Evolutionary conservation across 2,329 filamentous ascomycete species (phyloP).

Genomic region (Pseudogymnoascus destructans): DNA sequence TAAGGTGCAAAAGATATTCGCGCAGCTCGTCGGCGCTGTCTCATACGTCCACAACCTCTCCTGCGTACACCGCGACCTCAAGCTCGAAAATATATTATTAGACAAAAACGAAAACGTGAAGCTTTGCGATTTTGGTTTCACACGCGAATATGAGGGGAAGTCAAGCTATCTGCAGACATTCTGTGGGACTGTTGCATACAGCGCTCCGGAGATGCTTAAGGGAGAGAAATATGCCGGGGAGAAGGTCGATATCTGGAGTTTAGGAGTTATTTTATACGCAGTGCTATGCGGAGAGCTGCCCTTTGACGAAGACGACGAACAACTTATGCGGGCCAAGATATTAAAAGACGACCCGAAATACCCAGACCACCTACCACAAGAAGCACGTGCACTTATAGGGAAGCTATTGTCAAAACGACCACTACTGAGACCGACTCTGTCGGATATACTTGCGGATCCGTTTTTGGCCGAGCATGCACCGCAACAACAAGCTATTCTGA

Average conservation of each 20-base stretch:
- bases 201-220: constrained; percentile 94
- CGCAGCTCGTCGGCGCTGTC: constrained; percentile 88
- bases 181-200: constrained; percentile 95
- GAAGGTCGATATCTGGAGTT: constrained; percentile 93
- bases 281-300: constrained; percentile 75
- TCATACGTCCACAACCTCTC: constrained; percentile 89
- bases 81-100: constrained; percentile 89
- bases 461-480: constrained; percentile 81
- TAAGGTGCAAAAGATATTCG: constrained; percentile 91
- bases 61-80: constrained; percentile 92
- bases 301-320: constrained; percentile 93
- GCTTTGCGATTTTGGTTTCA: constrained; percentile 95
- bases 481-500: constrained; percentile 78
- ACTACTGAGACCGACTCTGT: constrained; percentile 63
- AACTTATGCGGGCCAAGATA: constrained; percentile 71
- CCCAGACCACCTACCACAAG: constrained; percentile 64
- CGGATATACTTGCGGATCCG: constrained; percentile 76
- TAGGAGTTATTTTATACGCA: constrained; percentile 76
- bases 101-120: constrained; percentile 98
- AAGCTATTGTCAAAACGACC: constrained; percentile 82
- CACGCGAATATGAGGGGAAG: constrained; percentile 90
- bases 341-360: constrained; percentile 75
- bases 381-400: constrained; percentile 65
- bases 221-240: constrained; percentile 96
- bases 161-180: constrained; percentile 93